Evolutionary conservation across 768 basidiomycete species (phyloP), one percentile per base, ranked within the genome.

Genomic region (Sarcodon sp.): DNA sequence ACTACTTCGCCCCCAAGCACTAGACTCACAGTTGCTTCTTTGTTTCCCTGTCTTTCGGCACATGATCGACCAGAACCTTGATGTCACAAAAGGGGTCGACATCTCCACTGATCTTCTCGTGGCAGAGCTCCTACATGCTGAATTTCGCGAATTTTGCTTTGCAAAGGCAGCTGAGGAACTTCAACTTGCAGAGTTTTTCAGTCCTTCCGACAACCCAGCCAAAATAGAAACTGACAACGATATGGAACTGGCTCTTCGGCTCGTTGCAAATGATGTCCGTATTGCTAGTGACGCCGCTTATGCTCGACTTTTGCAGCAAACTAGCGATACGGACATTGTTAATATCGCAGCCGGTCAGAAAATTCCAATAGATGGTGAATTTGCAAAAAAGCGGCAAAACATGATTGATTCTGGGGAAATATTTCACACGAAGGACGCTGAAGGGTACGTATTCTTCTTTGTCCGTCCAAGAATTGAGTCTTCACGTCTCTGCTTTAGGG

Each of bases 331-430:
- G 21, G 21, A 27, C 21, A 27, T 27, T 4, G 21, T 27, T 4
- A 27, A 27, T 27, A 4, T 27, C 21, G 52, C 57, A 4, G 57
- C 59, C 10, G 61, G 63, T 37, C 47, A 49, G 53, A 69, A 67
- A 51, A 35, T 59, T 12, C 51, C 56, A 21, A 48, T 67, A 4
- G 67, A 69, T 52, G 57, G 60, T 6, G 66, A 65, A 50, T 69
- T 67, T 49, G 67, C 67, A 3, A 55, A 57, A 16, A 57, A 54
- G 18, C 54, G 67, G n/a, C 66, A 67, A 46, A 56, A 57, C 8
- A 52, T 61, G 4, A 55, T 62, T 41, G 59, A 65, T 32, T 51
- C 56, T 35, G 61, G 60, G 1, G 50, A 43, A 4, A 32, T 63
- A 66, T 33, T 53, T 58, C 7, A 48, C 2, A 52, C 59, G 45